Conservation (phyloP, 2,329 filamentous ascomycete genomes). For the Cadophora luteo-olivacea region DNA sequence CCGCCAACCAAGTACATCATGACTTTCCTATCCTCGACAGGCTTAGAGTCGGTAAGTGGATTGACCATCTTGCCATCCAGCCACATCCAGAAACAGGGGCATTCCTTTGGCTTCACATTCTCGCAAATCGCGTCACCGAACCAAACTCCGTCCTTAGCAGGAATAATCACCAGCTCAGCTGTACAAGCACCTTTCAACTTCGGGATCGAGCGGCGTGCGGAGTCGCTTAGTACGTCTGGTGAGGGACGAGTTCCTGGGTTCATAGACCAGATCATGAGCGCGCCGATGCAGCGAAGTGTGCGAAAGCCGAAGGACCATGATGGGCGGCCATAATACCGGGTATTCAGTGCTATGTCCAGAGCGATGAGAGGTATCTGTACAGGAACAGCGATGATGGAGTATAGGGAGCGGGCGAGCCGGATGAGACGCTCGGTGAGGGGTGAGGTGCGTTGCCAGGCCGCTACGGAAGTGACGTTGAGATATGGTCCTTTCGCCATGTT, state of each 20-base stretch:
- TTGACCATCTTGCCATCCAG: neutral
- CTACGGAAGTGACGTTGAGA: neutral
- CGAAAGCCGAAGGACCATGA: constrained; percentile 12
- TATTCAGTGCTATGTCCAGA: neutral
- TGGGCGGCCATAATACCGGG: constrained; percentile 5
- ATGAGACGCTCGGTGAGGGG: neutral
- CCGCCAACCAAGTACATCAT: constrained; percentile 13
- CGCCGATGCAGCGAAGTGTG: constrained; percentile 3
- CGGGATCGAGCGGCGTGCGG: neutral
- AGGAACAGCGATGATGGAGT: neutral
- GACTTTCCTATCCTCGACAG: neutral
- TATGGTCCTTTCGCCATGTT: neutral
- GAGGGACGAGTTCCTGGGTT: constrained; percentile 8
- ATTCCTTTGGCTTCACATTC: neutral
- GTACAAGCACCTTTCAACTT: neutral
- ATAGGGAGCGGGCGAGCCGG: constrained; percentile 1
- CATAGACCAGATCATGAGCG: neutral
- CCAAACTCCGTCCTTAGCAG: neutral
- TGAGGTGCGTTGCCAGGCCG: neutral
- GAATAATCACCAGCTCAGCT: neutral
- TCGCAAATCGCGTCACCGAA: neutral
- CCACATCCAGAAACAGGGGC: constrained; percentile 16
- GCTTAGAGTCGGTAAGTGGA: neutral
- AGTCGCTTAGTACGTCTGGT: neutral
- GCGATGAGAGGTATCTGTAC: neutral